These are phyloP conservation scores for Capronia epimyces DNA, from an alignment of 2,329 filamentous ascomycete genomes.

Conservation along the genomic window DNA sequence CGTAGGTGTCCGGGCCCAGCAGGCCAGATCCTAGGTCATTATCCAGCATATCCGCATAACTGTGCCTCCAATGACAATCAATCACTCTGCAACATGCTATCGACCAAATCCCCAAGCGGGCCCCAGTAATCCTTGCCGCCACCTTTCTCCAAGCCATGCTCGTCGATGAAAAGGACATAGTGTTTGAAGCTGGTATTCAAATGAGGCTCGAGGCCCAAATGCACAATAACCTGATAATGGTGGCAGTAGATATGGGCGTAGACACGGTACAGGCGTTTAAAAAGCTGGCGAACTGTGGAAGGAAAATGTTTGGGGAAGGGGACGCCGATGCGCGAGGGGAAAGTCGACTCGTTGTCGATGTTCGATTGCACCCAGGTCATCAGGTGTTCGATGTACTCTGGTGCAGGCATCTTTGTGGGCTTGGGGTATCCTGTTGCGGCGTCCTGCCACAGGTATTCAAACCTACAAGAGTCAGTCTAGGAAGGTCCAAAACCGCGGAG, in stretches of 20 bases:
- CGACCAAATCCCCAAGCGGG: constrained; percentile 87
- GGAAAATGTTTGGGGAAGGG: constrained; percentile 93
- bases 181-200: constrained; percentile 99
- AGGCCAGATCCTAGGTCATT: background rate
- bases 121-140: constrained; percentile 97
- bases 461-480: constrained; percentile 48
- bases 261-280: constrained; percentile 97
- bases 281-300: constrained; percentile 83
- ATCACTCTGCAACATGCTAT: constrained; percentile 95
- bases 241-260: constrained; percentile 99
- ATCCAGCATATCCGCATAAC: background rate
- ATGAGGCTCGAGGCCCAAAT: constrained; percentile 91
- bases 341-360: constrained; percentile 90
- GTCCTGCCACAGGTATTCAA: constrained; percentile 99
- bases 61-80: constrained; percentile 36
- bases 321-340: constrained; percentile 89
- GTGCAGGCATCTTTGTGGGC: constrained; percentile 95
- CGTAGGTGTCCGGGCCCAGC: background rate
- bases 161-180: constrained; percentile 97
- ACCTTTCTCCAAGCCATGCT: constrained; percentile 69
- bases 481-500: constrained; percentile 11
- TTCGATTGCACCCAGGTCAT: constrained; percentile 95
- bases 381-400: constrained; percentile 94
- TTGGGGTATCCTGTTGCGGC: constrained; percentile 78
- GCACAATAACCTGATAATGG: constrained; percentile 94